Evolutionary conservation across 2,329 filamentous ascomycete species (phyloP), one percentile per base, ranked within the genome.

Genomic region (Rhynchosporium secalis): DNA sequence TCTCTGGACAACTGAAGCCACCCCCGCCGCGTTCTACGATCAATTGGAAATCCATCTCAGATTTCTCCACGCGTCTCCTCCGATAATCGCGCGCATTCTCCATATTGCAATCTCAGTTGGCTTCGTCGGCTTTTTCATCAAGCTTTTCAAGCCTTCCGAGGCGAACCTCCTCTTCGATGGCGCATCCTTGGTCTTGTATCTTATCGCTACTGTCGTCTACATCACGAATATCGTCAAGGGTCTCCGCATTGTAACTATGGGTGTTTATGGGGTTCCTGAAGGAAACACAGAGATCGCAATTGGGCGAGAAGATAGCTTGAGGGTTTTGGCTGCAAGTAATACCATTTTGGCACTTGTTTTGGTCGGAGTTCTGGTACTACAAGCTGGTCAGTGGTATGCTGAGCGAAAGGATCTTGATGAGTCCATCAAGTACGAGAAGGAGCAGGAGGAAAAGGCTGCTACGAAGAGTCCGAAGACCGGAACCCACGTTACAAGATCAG

Each of bases 301-400:
- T 45, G 89, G 89, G 2, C 81, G 93, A 31, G 92, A 97, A 78
- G 95, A 99, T 75, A 94, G 87, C 72, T 79, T 99, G 71, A 90
- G 91, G 79, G 94, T 99, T 15, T 81, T 98, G 71, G 87, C 92
- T 38, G 95, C 95, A 7, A 96, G 92, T 76, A 96, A 99, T 78
- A 98, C 95, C 3, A 99, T 99, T 74, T 78, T 98, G 62, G 95
- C 94, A 41, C 83, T 99, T 49, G 92, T 99, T 36, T 78, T 99
- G 58, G 88, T 98, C 3, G 95, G 95, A 4, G 91, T 99, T 9
- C 76, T 99, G 68, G 91, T 97, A 40, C 78, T 99, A 73, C 95
- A 99, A 84, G 92, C 92, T 26, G 95, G 95, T 10, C 92, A 98
- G 83, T 98, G 94, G 95, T 99, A 99, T 79, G 95, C 95, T 31